phyloP scores from a whole-genome alignment of 208 protist genomes.

The Leishmania martiniquensis region DNA sequence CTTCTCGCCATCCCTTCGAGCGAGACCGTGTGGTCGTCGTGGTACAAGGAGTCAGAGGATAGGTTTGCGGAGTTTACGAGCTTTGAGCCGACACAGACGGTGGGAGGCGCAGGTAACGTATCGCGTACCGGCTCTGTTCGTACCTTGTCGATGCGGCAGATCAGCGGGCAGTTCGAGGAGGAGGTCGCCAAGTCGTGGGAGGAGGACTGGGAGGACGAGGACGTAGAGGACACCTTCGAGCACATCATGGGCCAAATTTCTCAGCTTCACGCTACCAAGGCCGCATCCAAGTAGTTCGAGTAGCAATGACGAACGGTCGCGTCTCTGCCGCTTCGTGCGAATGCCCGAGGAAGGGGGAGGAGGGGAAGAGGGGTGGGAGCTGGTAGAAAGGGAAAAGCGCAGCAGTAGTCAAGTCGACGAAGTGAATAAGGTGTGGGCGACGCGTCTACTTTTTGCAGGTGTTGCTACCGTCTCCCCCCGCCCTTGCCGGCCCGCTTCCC shows the following conservation, averaged over 20 bases:
- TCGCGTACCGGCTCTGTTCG: conserved; percentile 61
- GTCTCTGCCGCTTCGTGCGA: not conserved
- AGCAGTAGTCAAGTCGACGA: not conserved
- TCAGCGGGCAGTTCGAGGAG: conserved; percentile 91
- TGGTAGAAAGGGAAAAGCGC: not conserved
- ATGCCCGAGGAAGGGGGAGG: not conserved
- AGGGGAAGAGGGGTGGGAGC: not conserved
- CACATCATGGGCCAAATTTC: conserved; percentile 85
- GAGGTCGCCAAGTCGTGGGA: conserved; percentile 91
- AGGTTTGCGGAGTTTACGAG: conserved; percentile 85
- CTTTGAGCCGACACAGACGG: conserved; percentile 49
- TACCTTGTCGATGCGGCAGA: conserved; percentile 81
- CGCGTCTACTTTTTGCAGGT: not conserved
- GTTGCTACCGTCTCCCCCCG: not conserved
- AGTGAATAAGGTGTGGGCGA: not conserved
- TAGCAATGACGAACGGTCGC: not conserved
- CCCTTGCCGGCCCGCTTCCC: not conserved
- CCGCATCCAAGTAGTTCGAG: conserved; percentile 31
- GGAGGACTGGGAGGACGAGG: conserved; percentile 94
- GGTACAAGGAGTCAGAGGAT: conserved; percentile 85
- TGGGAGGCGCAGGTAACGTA: conserved; percentile 24
- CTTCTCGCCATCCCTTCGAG: conserved; percentile 53
- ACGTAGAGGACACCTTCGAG: conserved; percentile 92
- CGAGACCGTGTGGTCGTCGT: conserved; percentile 82
- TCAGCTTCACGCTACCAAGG: conserved; percentile 51